Evolutionary conservation across 2,329 filamentous ascomycete genomes (phyloP), one percentile per base, ranked within the genome.

Genomic region (Cryoendolithus antarcticus): DNA sequence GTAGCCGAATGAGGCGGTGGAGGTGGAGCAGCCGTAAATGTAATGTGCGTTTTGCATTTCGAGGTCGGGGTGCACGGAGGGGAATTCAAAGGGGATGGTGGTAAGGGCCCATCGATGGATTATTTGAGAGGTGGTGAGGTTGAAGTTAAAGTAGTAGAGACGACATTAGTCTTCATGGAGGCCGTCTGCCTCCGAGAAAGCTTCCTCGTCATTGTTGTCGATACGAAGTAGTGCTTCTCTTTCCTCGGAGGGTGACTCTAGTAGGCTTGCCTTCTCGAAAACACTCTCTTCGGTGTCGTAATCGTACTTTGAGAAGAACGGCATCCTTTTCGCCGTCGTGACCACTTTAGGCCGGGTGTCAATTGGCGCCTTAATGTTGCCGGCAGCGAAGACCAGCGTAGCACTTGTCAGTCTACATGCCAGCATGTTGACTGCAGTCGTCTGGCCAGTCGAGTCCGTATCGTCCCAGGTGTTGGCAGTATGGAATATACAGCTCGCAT

Each of bases 391-490:
- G 0, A 84, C 66, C 2, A 81, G 56, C 0, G 74, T 72, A 0
- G 76, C 74, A 3, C 75, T 78, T 2, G 76, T 83, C 32, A 82
- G 62, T 4, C 80, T 72, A 46, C 79, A 83, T 1, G 71, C 73
- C 1, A 84, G 63, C 50, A 83, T 69, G 48, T 78, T 76, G 4
- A 83, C 74, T 1, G 65, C 61, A n/a, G 50, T 52, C 0, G 63
- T 49, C 42, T 60, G 41, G 9, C 52, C 50, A 11, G 55, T 48
- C 1, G 51, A 46, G 3, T 70, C 67, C 3, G 46, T 41, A 21
- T 21, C 19, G 38, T 82, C 76, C 80, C 80, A 84, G 2, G 74
- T 72, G 47, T 82, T 83, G 1, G 77, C 79, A 0, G 78, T 80
- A 48, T 84, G 80, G 44, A 83, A 82, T 33, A 84, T 80, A 48